A percentile compares a stretch with the other conserved stretches of the same genome.
These are phyloP conservation scores for Ramaria rubella DNA, from an alignment of 768 basidiomycete genomes.

Conservation along the genomic window DNA sequence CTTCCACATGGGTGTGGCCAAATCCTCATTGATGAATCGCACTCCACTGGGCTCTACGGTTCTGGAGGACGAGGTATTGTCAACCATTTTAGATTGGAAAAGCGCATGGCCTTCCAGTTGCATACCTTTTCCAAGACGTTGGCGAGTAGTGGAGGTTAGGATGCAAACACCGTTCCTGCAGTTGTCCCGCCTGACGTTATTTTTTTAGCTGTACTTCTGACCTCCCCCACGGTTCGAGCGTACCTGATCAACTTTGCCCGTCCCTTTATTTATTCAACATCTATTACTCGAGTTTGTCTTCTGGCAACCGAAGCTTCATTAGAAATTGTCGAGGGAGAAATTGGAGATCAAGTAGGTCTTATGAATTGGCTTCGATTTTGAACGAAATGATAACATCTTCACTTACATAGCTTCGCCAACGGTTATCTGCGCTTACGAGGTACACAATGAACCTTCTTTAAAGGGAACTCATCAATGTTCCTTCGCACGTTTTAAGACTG, in stretches of 20 bases:
- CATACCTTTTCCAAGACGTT: not conserved
- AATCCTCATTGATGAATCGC: conserved; percentile 39
- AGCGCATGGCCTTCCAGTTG: not conserved
- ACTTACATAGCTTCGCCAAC: not conserved
- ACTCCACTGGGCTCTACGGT: conserved; percentile 33
- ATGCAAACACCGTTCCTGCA: not conserved
- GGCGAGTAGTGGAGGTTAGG: not conserved
- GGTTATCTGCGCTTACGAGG: not conserved
- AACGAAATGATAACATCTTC: not conserved
- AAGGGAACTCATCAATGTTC: not conserved
- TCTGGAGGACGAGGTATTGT: conserved; percentile 11
- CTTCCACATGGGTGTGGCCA: conserved; percentile 21
- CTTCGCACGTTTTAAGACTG: not conserved
- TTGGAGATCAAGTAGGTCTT: not conserved
- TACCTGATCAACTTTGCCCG: not conserved
- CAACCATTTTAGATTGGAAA: conserved; percentile 1
- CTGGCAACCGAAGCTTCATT: not conserved
- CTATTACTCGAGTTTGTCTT: not conserved
- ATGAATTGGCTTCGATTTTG: not conserved
- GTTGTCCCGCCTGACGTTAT: not conserved
- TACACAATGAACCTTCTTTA: not conserved
- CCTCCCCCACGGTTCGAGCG: not conserved
- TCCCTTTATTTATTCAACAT: not conserved
- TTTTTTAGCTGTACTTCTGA: not conserved
- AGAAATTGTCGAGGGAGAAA: not conserved